Percentiles rank a stretch among this genome's conserved stretches.
phyloP scores from a whole-genome alignment of 2,329 filamentous ascomycete genomes.

The Cladobotryum mycophilum region DNA sequence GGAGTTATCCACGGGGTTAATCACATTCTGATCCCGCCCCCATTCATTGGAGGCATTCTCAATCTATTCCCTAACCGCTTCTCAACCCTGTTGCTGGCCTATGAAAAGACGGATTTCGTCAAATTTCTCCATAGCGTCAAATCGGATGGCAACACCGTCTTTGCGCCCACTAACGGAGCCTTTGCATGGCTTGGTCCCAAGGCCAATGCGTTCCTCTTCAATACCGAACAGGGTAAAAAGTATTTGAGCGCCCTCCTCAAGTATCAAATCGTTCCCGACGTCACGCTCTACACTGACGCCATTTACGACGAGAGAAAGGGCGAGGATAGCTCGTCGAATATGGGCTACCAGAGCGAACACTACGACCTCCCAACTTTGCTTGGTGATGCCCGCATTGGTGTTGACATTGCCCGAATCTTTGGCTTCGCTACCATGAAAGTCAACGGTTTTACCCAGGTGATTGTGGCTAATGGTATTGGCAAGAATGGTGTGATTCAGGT shows the following conservation, averaged over 20 bases:
- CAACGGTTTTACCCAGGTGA: conserved; percentile 64
- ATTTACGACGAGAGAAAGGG: conserved; percentile 50
- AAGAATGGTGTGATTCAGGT: conserved; percentile 81
- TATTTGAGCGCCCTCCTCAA: conserved; percentile 72
- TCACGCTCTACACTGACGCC: conserved; percentile 77
- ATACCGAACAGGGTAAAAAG: conserved; percentile 61
- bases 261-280: conserved; percentile 70
- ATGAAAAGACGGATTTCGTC: conserved; percentile 66
- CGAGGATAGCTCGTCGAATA: conserved; percentile 20
- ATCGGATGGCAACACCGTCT: conserved; percentile 64
- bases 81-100: conserved; percentile 70
- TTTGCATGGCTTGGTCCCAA: conserved; percentile 66
- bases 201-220: conserved; percentile 81
- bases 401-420: conserved; percentile 66
- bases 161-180: conserved; percentile 76
- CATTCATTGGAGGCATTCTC: conserved; percentile 45
- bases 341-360: conserved; percentile 32
- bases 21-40: conserved; percentile 69
- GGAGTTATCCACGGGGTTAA: conserved; percentile 76
- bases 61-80: conserved; percentile 68
- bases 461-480: conserved; percentile 63
- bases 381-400: conserved; percentile 55
- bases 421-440: conserved; percentile 66
- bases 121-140: conserved; percentile 50
- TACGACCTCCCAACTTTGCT: conserved; percentile 71